phyloP scores from a whole-genome alignment of 352 stramenopile species.

The Phytophthora foliorum region DNA sequence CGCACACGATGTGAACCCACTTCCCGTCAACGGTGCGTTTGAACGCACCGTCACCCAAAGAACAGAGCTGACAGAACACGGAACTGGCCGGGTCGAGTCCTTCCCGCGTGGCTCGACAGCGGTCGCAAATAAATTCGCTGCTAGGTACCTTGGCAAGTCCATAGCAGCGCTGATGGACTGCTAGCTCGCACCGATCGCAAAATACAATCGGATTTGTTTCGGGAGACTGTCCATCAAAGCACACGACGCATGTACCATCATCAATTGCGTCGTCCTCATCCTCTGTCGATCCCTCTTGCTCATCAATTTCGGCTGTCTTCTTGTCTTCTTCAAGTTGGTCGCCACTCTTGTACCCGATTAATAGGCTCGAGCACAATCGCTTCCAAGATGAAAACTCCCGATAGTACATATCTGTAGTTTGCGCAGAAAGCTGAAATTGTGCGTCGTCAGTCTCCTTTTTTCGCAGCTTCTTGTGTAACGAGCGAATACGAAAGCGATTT shows the following conservation, averaged over 20 bases:
- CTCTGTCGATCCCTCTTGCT: conserved; percentile 34
- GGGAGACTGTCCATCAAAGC: conserved; percentile 89
- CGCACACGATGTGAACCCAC: conserved; percentile 91
- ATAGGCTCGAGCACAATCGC: conserved; percentile 69
- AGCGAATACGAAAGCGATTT: conserved; percentile 72
- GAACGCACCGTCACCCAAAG: conserved; percentile 85
- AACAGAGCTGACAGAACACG: conserved; percentile 90
- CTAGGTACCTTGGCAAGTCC: conserved; percentile 84
- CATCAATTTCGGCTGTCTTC: conserved; percentile 23
- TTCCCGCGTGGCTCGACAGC: conserved; percentile 71
- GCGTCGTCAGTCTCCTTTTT: conserved; percentile 39
- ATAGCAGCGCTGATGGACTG: conserved; percentile 92
- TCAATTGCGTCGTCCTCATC: conserved; percentile 71
- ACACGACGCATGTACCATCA: conserved; percentile 90
- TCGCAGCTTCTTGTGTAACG: conserved; percentile 62
- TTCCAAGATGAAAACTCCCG: conserved; percentile 85
- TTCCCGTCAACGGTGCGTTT: conserved; percentile 89
- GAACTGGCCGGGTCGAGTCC: conserved; percentile 55
- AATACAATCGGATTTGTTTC: conserved; percentile 93
- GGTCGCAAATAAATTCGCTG: conserved; percentile 92
- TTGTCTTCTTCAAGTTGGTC: conserved; percentile 20
- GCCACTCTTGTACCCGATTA: conserved; percentile 59
- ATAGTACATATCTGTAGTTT: conserved; percentile 77
- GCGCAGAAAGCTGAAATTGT: conserved; percentile 30
- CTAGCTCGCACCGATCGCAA: conserved; percentile 90